Evolutionary conservation across 2,329 filamentous ascomycete species (phyloP).

Genomic region (Trichoderma sp.): DNA sequence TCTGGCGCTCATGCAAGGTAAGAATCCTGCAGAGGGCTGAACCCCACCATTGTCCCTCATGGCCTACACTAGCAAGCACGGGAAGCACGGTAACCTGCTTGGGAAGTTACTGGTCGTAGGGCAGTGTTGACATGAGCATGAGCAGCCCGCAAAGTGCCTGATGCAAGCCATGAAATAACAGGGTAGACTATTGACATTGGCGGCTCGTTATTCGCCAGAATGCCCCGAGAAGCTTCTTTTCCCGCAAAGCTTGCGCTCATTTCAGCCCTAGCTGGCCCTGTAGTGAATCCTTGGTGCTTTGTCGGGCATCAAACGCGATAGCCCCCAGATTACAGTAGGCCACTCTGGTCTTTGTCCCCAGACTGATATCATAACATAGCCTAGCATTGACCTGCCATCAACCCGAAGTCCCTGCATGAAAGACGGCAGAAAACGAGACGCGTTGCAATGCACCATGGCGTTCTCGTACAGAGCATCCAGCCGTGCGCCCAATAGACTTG

Average conservation of each 20-base stretch:
- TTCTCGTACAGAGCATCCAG: background rate
- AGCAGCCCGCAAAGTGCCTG: background rate
- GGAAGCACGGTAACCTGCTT: background rate
- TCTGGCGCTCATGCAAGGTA: background rate
- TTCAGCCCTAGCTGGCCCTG: background rate
- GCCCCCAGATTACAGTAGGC: background rate
- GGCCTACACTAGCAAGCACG: background rate
- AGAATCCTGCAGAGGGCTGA: constrained; percentile 13
- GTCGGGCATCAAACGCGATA: background rate
- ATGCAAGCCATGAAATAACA: background rate
- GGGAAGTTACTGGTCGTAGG: background rate
- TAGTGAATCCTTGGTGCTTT: background rate
- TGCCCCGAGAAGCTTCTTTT: background rate
- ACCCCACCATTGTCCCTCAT: constrained; percentile 1
- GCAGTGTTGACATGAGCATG: background rate
- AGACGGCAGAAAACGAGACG: background rate
- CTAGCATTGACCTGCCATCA: background rate
- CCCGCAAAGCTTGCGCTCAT: background rate
- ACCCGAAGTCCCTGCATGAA: background rate
- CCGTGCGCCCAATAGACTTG: background rate
- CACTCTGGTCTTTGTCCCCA: background rate
- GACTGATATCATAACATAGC: background rate
- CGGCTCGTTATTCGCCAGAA: background rate
- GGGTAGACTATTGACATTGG: background rate
- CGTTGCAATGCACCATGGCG: background rate